Percentiles rank a stretch among this genome's conserved stretches.
Evolutionary conservation across 2,329 filamentous ascomycete species (phyloP).

Genomic region (Teratosphaeria viscida): DNA sequence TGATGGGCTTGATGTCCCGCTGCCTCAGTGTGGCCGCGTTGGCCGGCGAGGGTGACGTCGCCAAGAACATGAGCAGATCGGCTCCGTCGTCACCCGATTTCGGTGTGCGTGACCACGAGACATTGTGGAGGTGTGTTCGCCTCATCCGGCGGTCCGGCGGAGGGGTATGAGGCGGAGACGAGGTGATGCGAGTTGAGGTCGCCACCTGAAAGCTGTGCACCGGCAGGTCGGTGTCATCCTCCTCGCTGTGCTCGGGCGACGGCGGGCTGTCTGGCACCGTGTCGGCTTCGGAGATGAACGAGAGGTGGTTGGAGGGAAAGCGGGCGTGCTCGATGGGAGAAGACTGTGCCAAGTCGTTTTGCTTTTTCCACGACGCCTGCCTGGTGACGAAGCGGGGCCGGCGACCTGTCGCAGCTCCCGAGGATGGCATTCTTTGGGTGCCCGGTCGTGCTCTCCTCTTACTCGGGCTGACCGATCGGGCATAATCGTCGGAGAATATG

Average conservation of each 20-base stretch:
- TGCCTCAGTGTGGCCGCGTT: slow-evolving; percentile 16
- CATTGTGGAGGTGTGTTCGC: slow-evolving; percentile 26
- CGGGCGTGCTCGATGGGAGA: slow-evolving; percentile 71
- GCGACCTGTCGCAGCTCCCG: slow-evolving; percentile 21
- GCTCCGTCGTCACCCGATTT: slow-evolving; percentile 69
- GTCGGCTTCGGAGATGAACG: slow-evolving; percentile 65
- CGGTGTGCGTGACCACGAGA: slow-evolving; percentile 36
- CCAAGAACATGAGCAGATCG: slow-evolving; percentile 77
- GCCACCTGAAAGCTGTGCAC: slow-evolving; percentile 58
- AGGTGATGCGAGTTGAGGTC: slow-evolving; percentile 38
- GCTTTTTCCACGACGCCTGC: slow-evolving; percentile 63
- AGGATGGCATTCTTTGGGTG: slow-evolving; percentile 14
- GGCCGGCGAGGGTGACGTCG: slow-evolving; percentile 81
- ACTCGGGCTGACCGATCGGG: slow-evolving; percentile 50
- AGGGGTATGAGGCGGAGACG: slow-evolving; percentile 82
- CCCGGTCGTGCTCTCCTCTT: slow-evolving; percentile 20
- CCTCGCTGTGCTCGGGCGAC: slow-evolving; percentile 55
- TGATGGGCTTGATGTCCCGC: slow-evolving; percentile 28
- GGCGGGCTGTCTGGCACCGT: slow-evolving; percentile 54
- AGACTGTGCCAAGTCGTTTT: slow-evolving; percentile 68
- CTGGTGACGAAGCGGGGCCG: slow-evolving; percentile 21
- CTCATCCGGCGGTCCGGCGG: slow-evolving; percentile 39
- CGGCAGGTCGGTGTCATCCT: slow-evolving; percentile 75
- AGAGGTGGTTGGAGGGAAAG: slow-evolving; percentile 59
- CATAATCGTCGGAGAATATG: slow-evolving; percentile 74